These are phyloP conservation scores for Fusarium hainanense DNA, from an alignment of 2,329 filamentous ascomycete species.

Conservation along the genomic window DNA sequence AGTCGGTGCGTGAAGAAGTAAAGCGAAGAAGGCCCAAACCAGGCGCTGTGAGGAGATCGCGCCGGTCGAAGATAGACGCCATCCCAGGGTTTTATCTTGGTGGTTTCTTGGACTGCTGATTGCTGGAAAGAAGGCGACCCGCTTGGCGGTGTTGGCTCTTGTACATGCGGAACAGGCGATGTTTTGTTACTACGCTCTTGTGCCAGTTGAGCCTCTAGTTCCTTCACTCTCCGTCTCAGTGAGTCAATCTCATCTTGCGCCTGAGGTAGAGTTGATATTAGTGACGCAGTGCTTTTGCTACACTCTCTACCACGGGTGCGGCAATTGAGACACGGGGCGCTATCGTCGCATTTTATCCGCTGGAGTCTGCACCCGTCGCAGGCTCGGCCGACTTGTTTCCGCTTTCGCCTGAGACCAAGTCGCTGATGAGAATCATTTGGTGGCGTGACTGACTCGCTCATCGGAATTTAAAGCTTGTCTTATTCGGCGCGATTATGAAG, in stretches of 20 bases:
- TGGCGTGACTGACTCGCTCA: not conserved
- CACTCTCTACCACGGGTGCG: conserved; percentile 5
- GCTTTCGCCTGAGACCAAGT: conserved; percentile 18
- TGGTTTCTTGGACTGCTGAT: not conserved
- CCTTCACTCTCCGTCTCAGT: not conserved
- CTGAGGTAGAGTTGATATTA: conserved; percentile 4
- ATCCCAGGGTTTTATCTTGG: conserved; percentile 1
- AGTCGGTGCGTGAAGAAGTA: conserved; percentile 24
- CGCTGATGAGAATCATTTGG: not conserved
- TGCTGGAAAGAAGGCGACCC: not conserved
- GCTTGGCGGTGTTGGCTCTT: conserved; percentile 10
- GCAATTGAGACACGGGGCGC: conserved; percentile 21
- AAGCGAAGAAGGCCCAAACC: conserved; percentile 16
- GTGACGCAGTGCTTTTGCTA: not conserved
- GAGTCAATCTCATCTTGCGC: conserved; percentile 19
- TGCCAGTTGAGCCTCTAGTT: not conserved
- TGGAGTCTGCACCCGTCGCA: conserved; percentile 24
- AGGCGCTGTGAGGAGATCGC: conserved; percentile 15
- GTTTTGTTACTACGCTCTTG: not conserved
- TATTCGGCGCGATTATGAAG: too few relatives aligned
- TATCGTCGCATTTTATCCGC: conserved; percentile 28
- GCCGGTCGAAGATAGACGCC: conserved; percentile 9
- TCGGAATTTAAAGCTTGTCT: not conserved
- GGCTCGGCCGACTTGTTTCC: conserved; percentile 28
- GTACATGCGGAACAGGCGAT: not conserved